Evolutionary conservation across 139 green algal species (phyloP), one percentile per base, ranked within the genome.

Genomic region (Bryopsis sp.): DNA sequence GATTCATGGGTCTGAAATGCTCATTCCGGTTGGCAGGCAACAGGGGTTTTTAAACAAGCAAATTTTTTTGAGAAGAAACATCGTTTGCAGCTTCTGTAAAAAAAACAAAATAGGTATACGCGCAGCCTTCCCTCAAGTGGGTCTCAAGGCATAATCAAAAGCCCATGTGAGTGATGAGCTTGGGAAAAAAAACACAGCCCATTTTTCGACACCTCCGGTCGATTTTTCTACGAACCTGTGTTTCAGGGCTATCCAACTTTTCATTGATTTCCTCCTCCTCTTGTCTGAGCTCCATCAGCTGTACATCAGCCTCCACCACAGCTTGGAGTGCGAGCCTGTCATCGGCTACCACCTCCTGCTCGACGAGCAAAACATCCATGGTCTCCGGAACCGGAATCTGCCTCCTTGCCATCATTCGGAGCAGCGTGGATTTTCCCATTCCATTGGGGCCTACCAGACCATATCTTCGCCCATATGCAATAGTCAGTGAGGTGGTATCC

Each of bases 321-420:
- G 91, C 85, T 69, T 85, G 37, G 58, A 93, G 48, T 37, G 84
- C 85, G 24, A 79, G 81, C 68, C 72, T 62, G 5, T 91, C 83
- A 37, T 86, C 87, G 1, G 86, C 92, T 48, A 95, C 84, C 31
- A 97, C 85, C 78, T 96, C 91, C 84, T 98, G 95, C 85, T 99
- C 95, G 78, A 99, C 95, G 66, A 99, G 86, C 70, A 99, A 81
- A 64, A 98, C 91, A 62, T 99, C 95, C 62, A 99, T 92, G 65
- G 79, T 85, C 26, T 95, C 85, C 2, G 95, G 95, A 73, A 99
- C 93, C 0, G 95, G 95, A 32, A 99, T 85, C 77, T 93, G 87
- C 1, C 89, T 78, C 72, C 81, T 80, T 19, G 94, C 92, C 71
- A 99, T 79, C 62, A 99, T 83, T 57, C 91, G 90, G 73, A 99